Conservation (phyloP, 2,329 filamentous ascomycete species). For the Clonostachys rosea region DNA sequence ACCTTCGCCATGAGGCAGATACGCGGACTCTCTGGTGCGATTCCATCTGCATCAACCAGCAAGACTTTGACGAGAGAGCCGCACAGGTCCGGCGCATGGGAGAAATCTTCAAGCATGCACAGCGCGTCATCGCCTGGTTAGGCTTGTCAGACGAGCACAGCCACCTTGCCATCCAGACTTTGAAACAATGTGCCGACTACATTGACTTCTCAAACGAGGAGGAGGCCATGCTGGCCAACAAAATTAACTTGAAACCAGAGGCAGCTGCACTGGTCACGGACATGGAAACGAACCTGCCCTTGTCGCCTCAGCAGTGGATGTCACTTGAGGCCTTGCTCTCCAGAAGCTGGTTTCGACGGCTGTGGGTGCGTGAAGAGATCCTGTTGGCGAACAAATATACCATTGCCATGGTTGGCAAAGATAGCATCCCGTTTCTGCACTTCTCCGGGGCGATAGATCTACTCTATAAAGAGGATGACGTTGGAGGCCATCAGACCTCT, state of each 20-base stretch:
- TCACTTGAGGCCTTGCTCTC: neutral
- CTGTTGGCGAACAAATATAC: neutral
- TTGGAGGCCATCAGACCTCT: neutral
- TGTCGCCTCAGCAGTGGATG: neutral
- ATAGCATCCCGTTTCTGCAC: neutral
- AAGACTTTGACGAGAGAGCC: constrained; percentile 1
- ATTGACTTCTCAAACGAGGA: neutral
- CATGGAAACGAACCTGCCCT: neutral
- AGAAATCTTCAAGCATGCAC: neutral
- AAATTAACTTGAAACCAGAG: neutral
- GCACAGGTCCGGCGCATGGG: constrained; percentile 2
- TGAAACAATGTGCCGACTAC: neutral
- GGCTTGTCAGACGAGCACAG: neutral
- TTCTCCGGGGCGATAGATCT: neutral
- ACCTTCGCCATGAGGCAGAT: neutral
- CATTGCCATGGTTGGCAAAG: neutral
- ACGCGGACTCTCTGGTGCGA: neutral
- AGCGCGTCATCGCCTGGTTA: neutral
- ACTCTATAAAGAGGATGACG: neutral
- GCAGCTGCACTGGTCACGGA: neutral
- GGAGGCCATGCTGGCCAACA: neutral
- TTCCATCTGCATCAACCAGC: constrained; percentile 5
- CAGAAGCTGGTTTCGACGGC: constrained; percentile 2
- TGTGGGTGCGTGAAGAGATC: constrained; percentile 1
- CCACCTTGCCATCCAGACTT: neutral